Evolutionary conservation across 2,329 filamentous ascomycete genomes (phyloP), one percentile per base, ranked within the genome.

Genomic region (Colletotrichum cuscutae): DNA sequence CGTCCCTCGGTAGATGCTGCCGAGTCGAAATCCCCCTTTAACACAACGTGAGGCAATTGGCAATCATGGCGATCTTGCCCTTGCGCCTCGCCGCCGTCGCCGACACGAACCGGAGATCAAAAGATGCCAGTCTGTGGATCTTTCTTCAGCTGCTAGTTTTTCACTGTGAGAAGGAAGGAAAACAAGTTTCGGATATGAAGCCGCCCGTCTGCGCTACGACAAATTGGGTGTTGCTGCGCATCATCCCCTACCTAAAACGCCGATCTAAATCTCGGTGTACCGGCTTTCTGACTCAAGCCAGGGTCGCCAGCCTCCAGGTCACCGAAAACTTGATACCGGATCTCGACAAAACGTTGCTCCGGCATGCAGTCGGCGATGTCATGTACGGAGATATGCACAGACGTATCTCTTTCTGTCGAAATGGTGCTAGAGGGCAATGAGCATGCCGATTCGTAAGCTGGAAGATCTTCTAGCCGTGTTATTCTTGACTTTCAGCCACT

Each of bases 191-290:
- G 53, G 59, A 37, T 28, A 30, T 64, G 35, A 32, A 35, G 19
- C 11, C 52, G 26, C 66, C 66, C 32, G 28, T 9, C 32, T 53
- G 24, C 60, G 35, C 66, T 69, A 69, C 53, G 57, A 65, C 68
- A 58, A 58, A 68, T 28, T 35, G 37, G 58, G 52, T 42, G 37
- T 42, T 6, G 65, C 35, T 60, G 30, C 26, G 9, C 60, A 26
- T 35, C 24, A 56, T 32, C 42, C 49, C 65, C 37, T 13, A 58
- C 59, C 28, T 5, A 24, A n/a, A 28, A 35, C 32, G 69, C 52
- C 24, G 65, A 69, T 72, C 58, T 22, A 64, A 68, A 64, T 68
- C 13, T 68, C 64, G 15, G 42, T 24, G 24, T 30, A 42, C 65
- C 59, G 42, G 69, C 65, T 28, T 22, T 58, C 32, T 71, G 68